Conservation (phyloP, 441 rosid genomes). For the Pelargonium exstipulatum region DNA sequence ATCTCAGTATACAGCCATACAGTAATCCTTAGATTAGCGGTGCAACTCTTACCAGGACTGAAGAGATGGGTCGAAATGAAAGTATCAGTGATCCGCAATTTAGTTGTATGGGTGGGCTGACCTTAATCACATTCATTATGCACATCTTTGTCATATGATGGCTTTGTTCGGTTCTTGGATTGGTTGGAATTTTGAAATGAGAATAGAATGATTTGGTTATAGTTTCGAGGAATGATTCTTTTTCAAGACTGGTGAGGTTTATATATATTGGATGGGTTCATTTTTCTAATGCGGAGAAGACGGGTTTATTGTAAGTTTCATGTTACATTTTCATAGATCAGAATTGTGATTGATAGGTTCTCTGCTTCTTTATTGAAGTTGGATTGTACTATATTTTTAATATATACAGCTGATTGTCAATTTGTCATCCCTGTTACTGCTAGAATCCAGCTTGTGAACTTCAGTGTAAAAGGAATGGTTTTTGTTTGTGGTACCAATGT, state of each 20-base stretch:
- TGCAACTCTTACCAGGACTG: neutral
- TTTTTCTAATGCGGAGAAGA: neutral
- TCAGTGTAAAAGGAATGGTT: neutral
- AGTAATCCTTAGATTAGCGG: no score
- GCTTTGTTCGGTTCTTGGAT: constrained; percentile 1
- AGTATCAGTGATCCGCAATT: neutral
- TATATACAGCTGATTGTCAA: neutral
- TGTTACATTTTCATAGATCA: no score
- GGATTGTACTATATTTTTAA: constrained; percentile 4
- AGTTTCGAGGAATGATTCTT: neutral
- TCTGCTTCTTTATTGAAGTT: neutral
- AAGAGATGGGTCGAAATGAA: neutral
- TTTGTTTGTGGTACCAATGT: neutral
- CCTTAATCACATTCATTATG: neutral
- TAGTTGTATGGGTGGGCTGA: neutral
- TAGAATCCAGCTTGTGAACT: no score
- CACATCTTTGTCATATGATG: neutral
- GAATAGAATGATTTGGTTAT: neutral
- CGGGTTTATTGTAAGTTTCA: neutral
- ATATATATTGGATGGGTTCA: neutral
- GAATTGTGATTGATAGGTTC: neutral
- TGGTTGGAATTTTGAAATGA: neutral
- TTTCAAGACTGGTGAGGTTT: neutral
- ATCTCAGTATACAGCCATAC: neutral
- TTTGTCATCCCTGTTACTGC: neutral